These are phyloP conservation scores for Fraxinus floribunda DNA, from an alignment of 305 asterid genomes.

Conservation along the genomic window DNA sequence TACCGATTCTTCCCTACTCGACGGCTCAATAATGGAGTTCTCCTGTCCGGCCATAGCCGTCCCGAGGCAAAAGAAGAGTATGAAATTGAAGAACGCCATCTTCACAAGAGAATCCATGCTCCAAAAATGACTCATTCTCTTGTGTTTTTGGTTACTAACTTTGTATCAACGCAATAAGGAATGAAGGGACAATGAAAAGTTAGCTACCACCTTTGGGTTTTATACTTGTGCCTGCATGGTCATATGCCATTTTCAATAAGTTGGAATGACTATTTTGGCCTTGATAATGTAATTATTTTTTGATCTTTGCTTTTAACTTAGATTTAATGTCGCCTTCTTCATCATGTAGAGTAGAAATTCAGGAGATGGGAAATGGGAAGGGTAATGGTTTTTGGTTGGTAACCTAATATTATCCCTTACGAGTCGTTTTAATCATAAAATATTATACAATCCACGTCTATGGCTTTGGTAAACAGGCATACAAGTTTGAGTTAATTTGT, in stretches of 20 bases:
- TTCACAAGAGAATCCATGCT: conserved; percentile 11
- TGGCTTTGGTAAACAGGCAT: neutral
- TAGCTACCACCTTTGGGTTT: conserved; percentile 39
- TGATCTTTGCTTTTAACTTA: neutral
- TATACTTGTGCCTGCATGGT: conserved; percentile 39
- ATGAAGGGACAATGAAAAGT: conserved; percentile 44
- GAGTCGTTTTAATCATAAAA: conserved; percentile 1
- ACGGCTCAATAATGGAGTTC: conserved; percentile 21
- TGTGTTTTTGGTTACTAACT: conserved; percentile 27
- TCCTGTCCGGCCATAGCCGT: neutral
- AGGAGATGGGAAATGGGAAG: conserved; percentile 45
- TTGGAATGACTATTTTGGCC: conserved; percentile 26
- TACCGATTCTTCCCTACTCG: conserved; percentile 56
- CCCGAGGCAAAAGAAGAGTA: conserved; percentile 21
- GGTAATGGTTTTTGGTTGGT: conserved; percentile 48
- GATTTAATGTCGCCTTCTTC: neutral
- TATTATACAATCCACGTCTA: neutral
- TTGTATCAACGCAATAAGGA: conserved; percentile 40
- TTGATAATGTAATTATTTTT: conserved; percentile 26
- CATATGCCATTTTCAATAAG: conserved; percentile 36
- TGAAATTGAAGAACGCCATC: conserved; percentile 14
- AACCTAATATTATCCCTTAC: conserved; percentile 52
- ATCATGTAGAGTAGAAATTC: conserved; percentile 15
- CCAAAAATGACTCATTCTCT: conserved; percentile 28
- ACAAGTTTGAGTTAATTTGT: neutral